Percentiles rank a stretch among this genome's conserved stretches.
These are phyloP conservation scores for Ceratocystis harringtonii DNA, from an alignment of 2,329 filamentous ascomycete species.

Conservation along the genomic window DNA sequence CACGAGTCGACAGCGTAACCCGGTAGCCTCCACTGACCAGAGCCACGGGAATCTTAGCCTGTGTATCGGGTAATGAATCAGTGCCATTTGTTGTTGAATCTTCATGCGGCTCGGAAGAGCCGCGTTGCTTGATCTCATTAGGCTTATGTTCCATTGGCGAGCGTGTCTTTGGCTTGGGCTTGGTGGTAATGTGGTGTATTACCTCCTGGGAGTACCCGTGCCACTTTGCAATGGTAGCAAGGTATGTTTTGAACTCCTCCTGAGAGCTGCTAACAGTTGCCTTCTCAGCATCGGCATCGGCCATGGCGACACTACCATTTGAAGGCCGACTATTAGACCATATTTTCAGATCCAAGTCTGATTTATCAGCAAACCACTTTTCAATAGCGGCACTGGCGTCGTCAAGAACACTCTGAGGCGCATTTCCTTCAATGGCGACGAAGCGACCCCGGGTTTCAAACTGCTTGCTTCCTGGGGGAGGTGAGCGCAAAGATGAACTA, in stretches of 20 bases:
- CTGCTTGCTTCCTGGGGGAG: slow-evolving; percentile 23
- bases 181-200: slow-evolving; percentile 31
- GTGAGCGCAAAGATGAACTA: slow-evolving; percentile 46
- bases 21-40: slow-evolving; percentile 67
- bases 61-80: neutral
- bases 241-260: slow-evolving; percentile 39
- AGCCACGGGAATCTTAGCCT: slow-evolving; percentile 34
- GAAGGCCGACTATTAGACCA: slow-evolving; percentile 29
- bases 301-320: slow-evolving; percentile 4
- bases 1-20: slow-evolving; percentile 61
- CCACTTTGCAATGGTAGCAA: slow-evolving; percentile 57
- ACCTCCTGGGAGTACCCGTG: slow-evolving; percentile 62
- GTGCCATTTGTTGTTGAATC: neutral
- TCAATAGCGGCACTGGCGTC: slow-evolving; percentile 51
- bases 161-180: slow-evolving; percentile 19
- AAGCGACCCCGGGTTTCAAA: slow-evolving; percentile 54
- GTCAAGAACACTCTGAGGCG: slow-evolving; percentile 30
- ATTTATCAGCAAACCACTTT: slow-evolving; percentile 38
- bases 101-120: neutral
- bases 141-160: slow-evolving; percentile 14
- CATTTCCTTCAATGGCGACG: slow-evolving; percentile 68
- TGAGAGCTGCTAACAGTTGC: slow-evolving; percentile 7
- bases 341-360: slow-evolving; percentile 29
- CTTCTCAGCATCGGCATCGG: slow-evolving; percentile 10
- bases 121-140: neutral